Percentiles rank a stretch among this genome's conserved stretches.
These are phyloP conservation scores for Aspergillus conjunctus DNA, from an alignment of 495 filamentous ascomycete species.

Conservation along the genomic window DNA sequence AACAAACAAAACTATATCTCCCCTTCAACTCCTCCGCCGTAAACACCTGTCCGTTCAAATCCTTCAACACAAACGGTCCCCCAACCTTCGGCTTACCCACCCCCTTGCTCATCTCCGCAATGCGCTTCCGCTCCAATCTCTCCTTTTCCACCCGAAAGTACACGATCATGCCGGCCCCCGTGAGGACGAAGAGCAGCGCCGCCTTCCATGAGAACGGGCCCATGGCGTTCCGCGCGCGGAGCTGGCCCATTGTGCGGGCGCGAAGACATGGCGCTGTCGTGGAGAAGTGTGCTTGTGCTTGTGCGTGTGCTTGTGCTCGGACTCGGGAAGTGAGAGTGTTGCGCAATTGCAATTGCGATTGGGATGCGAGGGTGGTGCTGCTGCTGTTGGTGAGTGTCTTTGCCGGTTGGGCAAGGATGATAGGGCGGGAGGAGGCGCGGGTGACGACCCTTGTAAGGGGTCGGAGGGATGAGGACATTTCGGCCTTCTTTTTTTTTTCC, in stretches of 20 bases:
- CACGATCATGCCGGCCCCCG: slow-evolving; percentile 73
- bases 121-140: slow-evolving; percentile 78
- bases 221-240: slow-evolving; percentile 44
- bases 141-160: slow-evolving; percentile 93
- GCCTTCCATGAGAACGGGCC: slow-evolving; percentile 88
- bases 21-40: slow-evolving; percentile 80
- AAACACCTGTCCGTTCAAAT: slow-evolving; percentile 76
- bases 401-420: slow-evolving; percentile 21
- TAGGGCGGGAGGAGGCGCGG: slow-evolving; percentile 30
- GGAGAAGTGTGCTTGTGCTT: slow-evolving; percentile 30
- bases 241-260: slow-evolving; percentile 47
- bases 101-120: slow-evolving; percentile 90
- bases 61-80: slow-evolving; percentile 77
- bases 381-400: slow-evolving; percentile 26
- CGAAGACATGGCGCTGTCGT: slow-evolving; percentile 32
- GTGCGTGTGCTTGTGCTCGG: background rate
- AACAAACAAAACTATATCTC: slow-evolving; percentile 71
- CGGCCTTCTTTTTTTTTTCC: background rate
- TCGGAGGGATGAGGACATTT: slow-evolving; percentile 39
- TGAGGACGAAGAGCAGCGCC: slow-evolving; percentile 78
- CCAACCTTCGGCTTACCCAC: slow-evolving; percentile 91
- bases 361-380: slow-evolving; percentile 27
- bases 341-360: background rate
- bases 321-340: background rate
- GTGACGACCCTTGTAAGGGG: slow-evolving; percentile 33